Base-by-base conservation (phyloP, 768 basidiomycete species). In the Suillus brevipes region DNA sequence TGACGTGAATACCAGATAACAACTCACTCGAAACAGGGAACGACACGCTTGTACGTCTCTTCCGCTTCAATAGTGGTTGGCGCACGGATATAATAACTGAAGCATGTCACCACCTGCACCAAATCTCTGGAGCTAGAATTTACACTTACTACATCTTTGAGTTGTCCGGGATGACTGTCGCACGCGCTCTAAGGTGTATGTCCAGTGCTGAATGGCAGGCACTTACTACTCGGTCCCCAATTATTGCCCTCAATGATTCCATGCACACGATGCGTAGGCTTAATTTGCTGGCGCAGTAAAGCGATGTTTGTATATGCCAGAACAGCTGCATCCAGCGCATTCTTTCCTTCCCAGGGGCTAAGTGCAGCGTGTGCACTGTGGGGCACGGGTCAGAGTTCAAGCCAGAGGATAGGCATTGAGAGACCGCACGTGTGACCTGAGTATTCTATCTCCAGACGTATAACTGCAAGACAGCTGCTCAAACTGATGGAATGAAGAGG, bases 321-420 rank as follows among this genome's bases (percentile, higher is more conserved):
- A 6, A 94, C 89, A n/a, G 92, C 92, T 0, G 94, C 94, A 71
- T 96, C 94, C 14, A 94, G 76, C 1, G 93, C 89, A 67, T 95
- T 94, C 65, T 81, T 82, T 2, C 92, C 93, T 74, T 94, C 90
- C 92, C 93, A 94, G 28, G 92, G 93, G 25, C 88, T 89, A 34
- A 90, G 78, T 1, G 87, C 87, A 4, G 91, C 91, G 72, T 92
- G 92, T 4, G 92, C 90, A 13, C 90, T 92, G 63, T 52, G 34
- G n/a, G 13, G 12, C 20, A 36, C 20, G 7, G 42, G 18, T 59
- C 40, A 59, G 38, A 31, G 40, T 28, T 59, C 28, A 31, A 42
- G 25, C 18, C 38, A 59, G 25, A 40, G 16, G 16, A 59, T 13
- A 6, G 18, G 20, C 18, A 12, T 59, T 45, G 10, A 23, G 25